Evolutionary conservation across 2,329 filamentous ascomycete genomes (phyloP), one percentile per base, ranked within the genome.

Genomic region (Drechslera avenae): DNA sequence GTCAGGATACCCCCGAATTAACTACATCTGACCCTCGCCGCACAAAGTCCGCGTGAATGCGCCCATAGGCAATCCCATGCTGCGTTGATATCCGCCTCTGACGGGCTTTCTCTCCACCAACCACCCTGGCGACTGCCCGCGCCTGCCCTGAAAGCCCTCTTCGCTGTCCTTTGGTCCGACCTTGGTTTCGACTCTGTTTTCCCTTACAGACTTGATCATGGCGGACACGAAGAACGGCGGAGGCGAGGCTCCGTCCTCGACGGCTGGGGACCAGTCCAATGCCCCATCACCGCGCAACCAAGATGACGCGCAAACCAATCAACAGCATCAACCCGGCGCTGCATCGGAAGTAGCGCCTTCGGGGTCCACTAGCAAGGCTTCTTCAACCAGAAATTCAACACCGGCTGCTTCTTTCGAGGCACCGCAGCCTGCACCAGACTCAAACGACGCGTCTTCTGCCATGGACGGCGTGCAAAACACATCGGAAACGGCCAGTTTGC

Each of bases 201-300:
- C 48, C 45, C 41, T 39, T 52, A 41, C 64, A 62, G 58, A 52
- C 59, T 39, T 66, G 56, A 50, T 58, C 63, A 69, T 68, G 64
- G 69, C 72, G 54, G 70, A 73, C 61, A 65, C 62, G 57, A 68
- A 64, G 60, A 66, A 71, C 57, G 68, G 66, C 55, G 69, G 65
- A 64, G 69, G 67, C 57, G 69, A 72, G 62, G 59, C 58, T 56
- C 58, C 62, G 53, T 63, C 68, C 43, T 64, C 67, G 49, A 62
- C 51, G 52, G 54, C 63, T 52, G 67, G 63, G 46, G 71, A 67
- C 54, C 66, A 63, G 53, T 50, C 65, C 58, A 58, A 53, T 51
- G 50, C 60, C 57, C 62, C 64, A 47, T 52, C 64, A 41, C 56
- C 65, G 66, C 70, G 63, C 60, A 53, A 56, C 59, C 62, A 62